A percentile compares a stretch with the other conserved stretches of the same genome.
Evolutionary conservation across 192 early-diverging fungal genomes (phyloP).

Genomic region (Phlyctochytrium bullatum): DNA sequence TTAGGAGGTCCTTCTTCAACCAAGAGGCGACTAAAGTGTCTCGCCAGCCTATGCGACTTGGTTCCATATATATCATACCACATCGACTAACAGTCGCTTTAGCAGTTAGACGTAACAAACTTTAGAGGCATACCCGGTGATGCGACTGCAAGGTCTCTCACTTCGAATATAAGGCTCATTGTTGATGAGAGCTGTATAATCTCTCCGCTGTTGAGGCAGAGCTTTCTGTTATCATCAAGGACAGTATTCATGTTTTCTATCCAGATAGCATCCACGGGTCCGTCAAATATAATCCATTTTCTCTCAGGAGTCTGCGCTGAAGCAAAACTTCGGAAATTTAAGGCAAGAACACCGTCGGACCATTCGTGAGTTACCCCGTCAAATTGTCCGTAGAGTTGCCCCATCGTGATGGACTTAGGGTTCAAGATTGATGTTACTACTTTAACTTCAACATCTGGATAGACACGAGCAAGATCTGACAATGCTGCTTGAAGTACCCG

Average conservation of each 20-base stretch:
- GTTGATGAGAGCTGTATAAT: constrained; percentile 61
- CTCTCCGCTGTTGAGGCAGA: constrained; percentile 60
- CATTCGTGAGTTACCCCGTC: constrained; percentile 62
- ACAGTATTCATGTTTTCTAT: constrained; percentile 67
- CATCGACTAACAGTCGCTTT: constrained; percentile 63
- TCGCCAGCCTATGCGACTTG: constrained; percentile 51
- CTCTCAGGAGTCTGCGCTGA: constrained; percentile 51
- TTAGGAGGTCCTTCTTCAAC: constrained; percentile 36
- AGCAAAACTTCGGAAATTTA: constrained; percentile 57
- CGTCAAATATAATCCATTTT: constrained; percentile 65
- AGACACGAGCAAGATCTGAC: constrained; percentile 47
- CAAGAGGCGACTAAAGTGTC: constrained; percentile 56
- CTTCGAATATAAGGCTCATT: constrained; percentile 65
- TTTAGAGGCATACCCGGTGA: constrained; percentile 45
- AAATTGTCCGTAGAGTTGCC: constrained; percentile 63
- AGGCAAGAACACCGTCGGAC: constrained; percentile 59
- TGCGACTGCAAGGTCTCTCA: constrained; percentile 57
- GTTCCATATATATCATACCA: constrained; percentile 67
- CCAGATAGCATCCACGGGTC: constrained; percentile 65
- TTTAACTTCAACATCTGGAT: constrained; percentile 45
- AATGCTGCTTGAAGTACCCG: constrained; percentile 50
- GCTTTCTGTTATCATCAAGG: constrained; percentile 60
- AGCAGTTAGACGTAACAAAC: background rate
- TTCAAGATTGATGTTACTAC: constrained; percentile 48
- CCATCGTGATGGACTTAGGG: constrained; percentile 66